Evolutionary conservation across 768 basidiomycete genomes (phyloP), one percentile per base, ranked within the genome.

Genomic region (Rickenella mellea): DNA sequence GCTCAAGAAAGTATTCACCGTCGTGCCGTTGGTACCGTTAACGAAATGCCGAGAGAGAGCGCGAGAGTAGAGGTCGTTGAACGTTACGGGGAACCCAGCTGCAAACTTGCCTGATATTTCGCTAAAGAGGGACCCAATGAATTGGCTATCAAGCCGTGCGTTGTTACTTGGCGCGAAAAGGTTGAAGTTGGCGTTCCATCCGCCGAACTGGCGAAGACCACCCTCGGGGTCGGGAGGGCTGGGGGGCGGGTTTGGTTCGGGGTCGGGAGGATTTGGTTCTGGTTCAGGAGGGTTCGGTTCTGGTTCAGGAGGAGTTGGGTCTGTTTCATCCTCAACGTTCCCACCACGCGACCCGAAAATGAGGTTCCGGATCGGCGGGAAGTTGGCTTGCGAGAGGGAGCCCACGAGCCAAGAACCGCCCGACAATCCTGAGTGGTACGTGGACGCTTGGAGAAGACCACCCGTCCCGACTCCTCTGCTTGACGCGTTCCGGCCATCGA

Each of bases 361-460:
- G 28, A 70, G 57, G 10, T 70, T 60, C 24, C 64, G 61, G 0
- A 68, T 56, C 9, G 55, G 59, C 5, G 65, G 63, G 30, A 70
- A 63, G 53, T 66, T 60, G 44, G 66, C 61, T 40, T 70, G 61
- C 1, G 55, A 55, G 28, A 71, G 59, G 3, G 67, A 70, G 11
- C 64, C 63, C 22, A 64, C 24, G 4, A 67, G 36, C 65, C 65
- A 67, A 0, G 61, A 55, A 2, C 64, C 64, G 2, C 71, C 73
- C 0, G 71, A 72, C 10, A 80, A 57, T 1, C 73, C 79, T 1
- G 74, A 41, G 12, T 75, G 51, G 53, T 80, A 79, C 1, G 67
- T 66, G 4, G 74, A 64, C 2, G 69, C 55, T 51, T 78, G 78
- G 28, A 77, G 58, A 14, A 79, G 59, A 0, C 75, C 75, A 0